Base-by-base conservation (phyloP, 345 rosid genomes). In the Sapria himalayana region DNA sequence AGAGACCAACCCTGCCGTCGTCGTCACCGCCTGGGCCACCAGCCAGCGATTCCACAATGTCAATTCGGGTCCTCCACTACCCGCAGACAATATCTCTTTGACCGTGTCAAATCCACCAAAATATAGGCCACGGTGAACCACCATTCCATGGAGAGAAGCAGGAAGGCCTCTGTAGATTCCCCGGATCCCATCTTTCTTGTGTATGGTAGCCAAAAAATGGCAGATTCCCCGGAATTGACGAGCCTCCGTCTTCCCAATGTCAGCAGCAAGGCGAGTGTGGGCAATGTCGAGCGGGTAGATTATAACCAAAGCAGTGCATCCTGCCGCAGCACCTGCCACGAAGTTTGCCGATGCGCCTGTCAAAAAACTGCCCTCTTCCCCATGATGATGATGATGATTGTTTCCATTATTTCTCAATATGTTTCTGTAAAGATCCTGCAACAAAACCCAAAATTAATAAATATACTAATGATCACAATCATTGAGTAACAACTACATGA, bases 211-310 rank as follows among this genome's bases (percentile, higher is more conserved):
- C 21, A 89, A 50, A 70, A 89, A 79, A 63, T 89, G 98, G 65
- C 41, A 67, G 43, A 82, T 71, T 18, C 98, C 95, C 57, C 53
- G 56, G 39, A 82, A 89, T 39, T 82, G 95, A n/a, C 93, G 98
- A 50, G 44, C 72, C 10, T 76, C 84, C 2, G 63, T 58, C 53
- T 69, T 72, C 15, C 93, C 98, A 18, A 76, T 59, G 23, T 82
- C 98, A 15, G 95, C 93, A 19, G 95, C 93, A 33, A 82, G 75
- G 24, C 91, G 93, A 3, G 93, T 89, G 55, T 79, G 95, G 0
- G 95, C 84, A 1, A 82, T 82, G 43, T 82, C 98, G 11, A 82
- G 91, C 6, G 93, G 94, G 66, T 89, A 89, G 54, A 89, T 79
- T 12, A 85, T 48, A 34, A 78, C 55, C 52, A 75, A 51, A 19